Evolutionary conservation across 1,284 basidiomycete genomes (phyloP), one percentile per base, ranked within the genome.

Genomic region (Violaceomyces palustris): DNA sequence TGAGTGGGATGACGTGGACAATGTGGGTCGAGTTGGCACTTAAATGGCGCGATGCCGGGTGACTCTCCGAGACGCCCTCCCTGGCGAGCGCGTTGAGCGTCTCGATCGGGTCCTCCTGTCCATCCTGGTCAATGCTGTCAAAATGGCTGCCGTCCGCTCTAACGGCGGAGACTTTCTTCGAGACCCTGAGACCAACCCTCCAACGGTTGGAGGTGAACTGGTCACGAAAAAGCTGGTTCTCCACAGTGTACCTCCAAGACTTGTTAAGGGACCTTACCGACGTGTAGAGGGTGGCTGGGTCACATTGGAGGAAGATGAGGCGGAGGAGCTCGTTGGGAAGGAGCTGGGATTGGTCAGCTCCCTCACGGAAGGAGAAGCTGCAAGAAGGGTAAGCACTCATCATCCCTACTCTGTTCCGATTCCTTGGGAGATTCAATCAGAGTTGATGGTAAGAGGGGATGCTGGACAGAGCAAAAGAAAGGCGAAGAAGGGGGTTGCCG

Each of bases 241-340:
- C 66, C 19, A 69, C 63, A 4, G 51, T 27, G 12, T 55, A 28
- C 41, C 59, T 62, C 66, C 66, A 69, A 21, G 47, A 27, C 19
- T 35, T 41, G 33, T 53, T 59, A 33, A 69, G 53, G 10, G 50
- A 33, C n/a, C 66, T 58, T 3, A 69, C 40, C 8, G 49, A 44
- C 30, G 58, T 62, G 50, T 60, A 66, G 35, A 69, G 63, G 15
- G 64, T 64, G 21, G 62, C 60, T 12, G 66, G 66, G 27, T 69
- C 66, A 39, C 62, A 58, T 21, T 63, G 59, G 15, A 64, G 50
- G 47, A 69, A 69, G 36, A 69, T 67, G 43, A 49, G 45, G 24
- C 56, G 48, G n/a, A 67, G 53, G 7, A 69, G 25, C 42, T 69
- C 66, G 50, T 49, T 49, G 22, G 66, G 66, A 3, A 69, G 62